These are phyloP conservation scores for Teunomyces atbi DNA, from an alignment of 805 yeast species.

Conservation along the genomic window DNA sequence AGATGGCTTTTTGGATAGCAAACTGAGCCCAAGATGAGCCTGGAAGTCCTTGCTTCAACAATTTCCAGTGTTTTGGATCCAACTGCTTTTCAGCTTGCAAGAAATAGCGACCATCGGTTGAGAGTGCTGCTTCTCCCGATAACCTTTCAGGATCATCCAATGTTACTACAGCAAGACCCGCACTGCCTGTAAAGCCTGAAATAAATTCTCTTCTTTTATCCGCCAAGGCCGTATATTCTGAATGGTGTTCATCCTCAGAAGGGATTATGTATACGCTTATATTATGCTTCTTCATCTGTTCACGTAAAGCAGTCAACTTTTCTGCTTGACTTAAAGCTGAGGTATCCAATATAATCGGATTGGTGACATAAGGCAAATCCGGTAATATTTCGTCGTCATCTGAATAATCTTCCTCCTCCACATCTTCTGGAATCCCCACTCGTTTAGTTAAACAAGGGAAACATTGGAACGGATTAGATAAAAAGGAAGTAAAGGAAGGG, in stretches of 20 bases:
- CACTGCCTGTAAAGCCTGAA: slow-evolving; percentile 88
- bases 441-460: slow-evolving; percentile 16
- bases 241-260: slow-evolving; percentile 91
- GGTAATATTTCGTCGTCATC: slow-evolving; percentile 22
- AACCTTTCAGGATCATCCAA: slow-evolving; percentile 40
- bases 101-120: slow-evolving; percentile 95
- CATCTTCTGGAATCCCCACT: not conserved
- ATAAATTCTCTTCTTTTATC: slow-evolving; percentile 84
- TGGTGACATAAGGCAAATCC: slow-evolving; percentile 23
- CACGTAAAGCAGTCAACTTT: slow-evolving; percentile 60
- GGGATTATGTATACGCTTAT: slow-evolving; percentile 76
- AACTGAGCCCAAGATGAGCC: slow-evolving; percentile 80
- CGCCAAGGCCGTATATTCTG: slow-evolving; percentile 79
- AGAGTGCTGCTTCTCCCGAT: slow-evolving; percentile 69
- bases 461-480: slow-evolving; percentile 25
- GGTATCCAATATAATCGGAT: slow-evolving; percentile 5
- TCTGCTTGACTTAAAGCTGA: slow-evolving; percentile 15
- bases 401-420: slow-evolving; percentile 14
- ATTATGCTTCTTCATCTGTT: slow-evolving; percentile 58
- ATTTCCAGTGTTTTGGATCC: slow-evolving; percentile 66
- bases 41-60: slow-evolving; percentile 76
- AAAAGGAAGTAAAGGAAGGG: slow-evolving; percentile 17
- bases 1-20: slow-evolving; percentile 53
- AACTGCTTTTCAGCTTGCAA: slow-evolving; percentile 85
- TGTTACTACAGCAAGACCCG: slow-evolving; percentile 88